Percentiles rank a stretch among this genome's conserved stretches.
These are phyloP conservation scores for Protea cynaroides DNA, from an alignment of 164 flowering plant species.

Conservation along the genomic window DNA sequence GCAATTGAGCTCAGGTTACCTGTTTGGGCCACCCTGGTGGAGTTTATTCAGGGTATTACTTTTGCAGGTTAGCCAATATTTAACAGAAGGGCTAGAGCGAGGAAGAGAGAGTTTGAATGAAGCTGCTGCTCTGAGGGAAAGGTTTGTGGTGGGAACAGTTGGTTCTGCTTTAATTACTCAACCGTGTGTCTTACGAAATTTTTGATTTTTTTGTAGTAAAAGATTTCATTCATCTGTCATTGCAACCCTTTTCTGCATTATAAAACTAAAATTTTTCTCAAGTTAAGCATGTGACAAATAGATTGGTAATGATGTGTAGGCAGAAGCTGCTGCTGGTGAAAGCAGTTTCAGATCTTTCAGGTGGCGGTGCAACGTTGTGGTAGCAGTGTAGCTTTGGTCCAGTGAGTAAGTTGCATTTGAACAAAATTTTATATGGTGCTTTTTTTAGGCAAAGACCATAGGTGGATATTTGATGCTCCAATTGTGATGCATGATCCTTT, in stretches of 20 bases:
- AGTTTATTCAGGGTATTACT: conserved; percentile 6
- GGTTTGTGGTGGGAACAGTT: conserved; percentile 86
- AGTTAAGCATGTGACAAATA: conserved; percentile 2
- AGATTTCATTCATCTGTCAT: background rate
- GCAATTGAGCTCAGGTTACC: background rate
- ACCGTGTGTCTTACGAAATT: conserved; percentile 4
- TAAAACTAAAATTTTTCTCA: background rate
- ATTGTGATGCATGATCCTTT: background rate
- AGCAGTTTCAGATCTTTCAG: conserved; percentile 98
- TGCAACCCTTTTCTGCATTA: background rate
- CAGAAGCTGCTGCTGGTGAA: conserved; percentile 93
- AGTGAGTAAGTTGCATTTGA: conserved; percentile 54
- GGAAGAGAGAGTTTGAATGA: conserved; percentile 91
- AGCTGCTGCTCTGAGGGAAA: conserved; percentile 93
- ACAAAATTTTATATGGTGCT: background rate
- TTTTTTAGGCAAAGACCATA: background rate
- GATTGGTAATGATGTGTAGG: conserved; percentile 43
- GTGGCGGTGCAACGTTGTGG: conserved; percentile 96
- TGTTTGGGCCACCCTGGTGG: background rate
- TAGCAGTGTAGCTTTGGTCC: conserved; percentile 96
- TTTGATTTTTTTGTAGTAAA: background rate
- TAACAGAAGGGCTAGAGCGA: conserved; percentile 89
- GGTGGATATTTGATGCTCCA: background rate
- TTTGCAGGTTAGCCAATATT: conserved; percentile 79
- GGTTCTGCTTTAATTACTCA: conserved; percentile 84